phyloP scores from a whole-genome alignment of 179 eudicot genomes.

The Camellia oleifera region DNA sequence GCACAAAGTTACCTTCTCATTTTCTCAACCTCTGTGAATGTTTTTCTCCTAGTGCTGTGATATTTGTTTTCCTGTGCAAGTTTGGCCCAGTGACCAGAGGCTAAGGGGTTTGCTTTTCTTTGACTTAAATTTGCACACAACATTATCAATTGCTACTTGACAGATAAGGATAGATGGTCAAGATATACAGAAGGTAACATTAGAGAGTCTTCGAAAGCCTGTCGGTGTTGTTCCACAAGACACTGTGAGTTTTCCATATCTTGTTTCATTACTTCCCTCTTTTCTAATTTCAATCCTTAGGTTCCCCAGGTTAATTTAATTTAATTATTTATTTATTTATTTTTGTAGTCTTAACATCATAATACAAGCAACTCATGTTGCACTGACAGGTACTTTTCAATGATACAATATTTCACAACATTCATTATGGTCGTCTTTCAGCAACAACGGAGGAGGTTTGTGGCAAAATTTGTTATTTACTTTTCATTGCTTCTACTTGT shows the following conservation, averaged over 20 bases:
- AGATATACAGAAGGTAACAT: conserved; percentile 68
- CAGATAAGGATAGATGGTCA: conserved; percentile 91
- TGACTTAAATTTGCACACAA: not conserved
- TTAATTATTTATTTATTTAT: not conserved
- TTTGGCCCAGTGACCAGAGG: not conserved
- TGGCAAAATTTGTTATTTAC: not conserved
- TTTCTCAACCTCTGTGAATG: not conserved
- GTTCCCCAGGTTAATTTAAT: not conserved
- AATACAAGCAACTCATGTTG: conserved; percentile 10
- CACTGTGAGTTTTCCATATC: conserved; percentile 49
- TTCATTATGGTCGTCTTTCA: conserved; percentile 82
- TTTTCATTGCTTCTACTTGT: not conserved
- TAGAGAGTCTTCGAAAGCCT: conserved; percentile 72
- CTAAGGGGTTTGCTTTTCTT: conserved; percentile 6
- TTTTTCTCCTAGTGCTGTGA: not conserved
- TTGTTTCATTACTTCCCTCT: not conserved
- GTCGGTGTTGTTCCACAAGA: conserved; percentile 97
- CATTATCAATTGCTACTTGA: conserved; percentile 11
- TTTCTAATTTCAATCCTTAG: not conserved
- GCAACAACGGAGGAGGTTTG: conserved; percentile 78
- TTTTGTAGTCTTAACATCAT: not conserved
- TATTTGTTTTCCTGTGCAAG: not conserved
- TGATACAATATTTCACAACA: conserved; percentile 93
- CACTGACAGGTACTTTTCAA: conserved; percentile 79
- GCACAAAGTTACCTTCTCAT: not conserved